Evolutionary conservation across 1,139 yeast species (phyloP), one percentile per base, ranked within the genome.

Genomic region (Saccharomyces hybrid): DNA sequence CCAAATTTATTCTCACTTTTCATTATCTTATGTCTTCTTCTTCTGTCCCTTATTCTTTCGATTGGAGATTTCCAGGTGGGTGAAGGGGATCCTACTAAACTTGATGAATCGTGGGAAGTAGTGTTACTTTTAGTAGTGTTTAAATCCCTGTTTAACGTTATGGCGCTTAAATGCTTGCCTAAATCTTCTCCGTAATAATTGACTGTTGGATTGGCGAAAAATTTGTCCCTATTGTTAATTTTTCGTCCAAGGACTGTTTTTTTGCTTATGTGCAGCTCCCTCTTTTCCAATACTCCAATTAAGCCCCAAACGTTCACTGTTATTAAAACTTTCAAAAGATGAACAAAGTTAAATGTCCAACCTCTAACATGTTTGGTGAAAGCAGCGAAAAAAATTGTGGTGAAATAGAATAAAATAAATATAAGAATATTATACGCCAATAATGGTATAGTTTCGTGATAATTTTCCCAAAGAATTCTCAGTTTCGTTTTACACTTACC

Each of bases 221-320:
- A 62, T 47, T 60, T 59, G 46, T 66, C 68, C n/a, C 55, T 51
- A 50, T 65, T 65, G 51, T 59, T 59, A 29, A 68, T 67, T 49
- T 62, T 62, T 50, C 68, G 59, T 1, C 71, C 71, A n/a, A 68
- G 51, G 14, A 68, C 60, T 2, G 70, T 65, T 44, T 61, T 62
- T 50, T 61, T 64, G 49, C 60, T 61, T 28, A 66, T 42, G 9
- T 55, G 53, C 23, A 60, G 51, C 52, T 66, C 69, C 53, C 66
- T 64, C 50, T 57, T 59, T 50, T 66, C 68, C 27, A 67, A 55
- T 2, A 62, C 64, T 28, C 64, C 64, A 20, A 68, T 59, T 14
- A 68, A 57, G n/a, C 69, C 67, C 71, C 71, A 68, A 8, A 62
- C 56, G 53, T 65, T 68, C 5, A 66, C 68, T 3, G 69, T 65